Percentiles rank a stretch among this genome's conserved stretches.
These are phyloP conservation scores for Psidium friedrichsthalianum DNA, from an alignment of 345 rosid species.

Conservation along the genomic window DNA sequence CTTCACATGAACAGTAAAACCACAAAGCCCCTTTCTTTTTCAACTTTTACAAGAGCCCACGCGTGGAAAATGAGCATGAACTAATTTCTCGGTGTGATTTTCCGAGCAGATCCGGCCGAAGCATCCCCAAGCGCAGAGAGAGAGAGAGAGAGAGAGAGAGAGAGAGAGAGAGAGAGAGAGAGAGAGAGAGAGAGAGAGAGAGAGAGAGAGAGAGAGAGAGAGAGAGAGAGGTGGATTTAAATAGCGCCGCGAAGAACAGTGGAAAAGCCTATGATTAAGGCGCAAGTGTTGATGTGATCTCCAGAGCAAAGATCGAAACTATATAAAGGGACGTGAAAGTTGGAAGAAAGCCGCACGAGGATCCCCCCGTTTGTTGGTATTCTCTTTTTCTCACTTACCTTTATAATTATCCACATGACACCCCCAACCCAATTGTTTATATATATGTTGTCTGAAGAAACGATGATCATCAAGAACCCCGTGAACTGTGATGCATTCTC, in stretches of 20 bases:
- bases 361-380: not conserved
- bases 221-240: not conserved
- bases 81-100: slow-evolving; percentile 1
- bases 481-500: too few species aligned
- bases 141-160: too few species aligned
- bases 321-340: not conserved
- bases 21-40: not conserved
- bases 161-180: too few species aligned
- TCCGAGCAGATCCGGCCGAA: slow-evolving; percentile 24
- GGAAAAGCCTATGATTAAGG: slow-evolving; percentile 22
- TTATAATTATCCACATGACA: not conserved
- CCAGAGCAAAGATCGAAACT: not conserved
- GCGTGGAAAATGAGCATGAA: not conserved
- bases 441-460: not conserved
- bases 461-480: not conserved
- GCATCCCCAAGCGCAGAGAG: not conserved
- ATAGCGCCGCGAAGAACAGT: not conserved
- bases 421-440: not conserved
- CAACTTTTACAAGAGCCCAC: not conserved
- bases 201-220: too few species aligned
- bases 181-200: too few species aligned
- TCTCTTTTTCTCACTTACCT: not conserved
- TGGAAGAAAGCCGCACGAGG: not conserved
- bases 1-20: not conserved
- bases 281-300: slow-evolving; percentile 5